Percentiles rank a stretch among this genome's conserved stretches.
Conservation (phyloP, 805 yeast species). For the Starmerella davenportii region DNA sequence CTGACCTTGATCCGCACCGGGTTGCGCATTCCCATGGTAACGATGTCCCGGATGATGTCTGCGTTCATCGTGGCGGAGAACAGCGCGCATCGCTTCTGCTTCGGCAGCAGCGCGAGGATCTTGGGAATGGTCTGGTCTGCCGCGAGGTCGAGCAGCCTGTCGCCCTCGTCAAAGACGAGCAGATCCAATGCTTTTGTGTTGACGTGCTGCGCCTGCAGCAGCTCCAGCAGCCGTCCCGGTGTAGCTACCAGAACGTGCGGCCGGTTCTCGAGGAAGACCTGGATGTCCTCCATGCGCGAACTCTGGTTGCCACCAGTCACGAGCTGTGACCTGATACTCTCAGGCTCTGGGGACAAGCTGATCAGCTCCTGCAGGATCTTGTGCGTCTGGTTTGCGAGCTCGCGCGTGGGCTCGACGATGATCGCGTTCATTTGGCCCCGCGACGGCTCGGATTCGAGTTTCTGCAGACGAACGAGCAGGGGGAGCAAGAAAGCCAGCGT, state of each 20-base stretch:
- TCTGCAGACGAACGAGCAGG: constrained; percentile 24
- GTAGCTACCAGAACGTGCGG: constrained; percentile 80
- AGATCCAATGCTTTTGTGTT: constrained; percentile 49
- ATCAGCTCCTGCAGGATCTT: constrained; percentile 45
- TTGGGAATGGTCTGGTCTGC: constrained; percentile 50
- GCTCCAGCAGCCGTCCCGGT: constrained; percentile 75
- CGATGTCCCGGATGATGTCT: constrained; percentile 60
- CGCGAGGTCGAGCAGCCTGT: constrained; percentile 61
- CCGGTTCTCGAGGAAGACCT: constrained; percentile 31
- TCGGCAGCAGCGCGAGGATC: constrained; percentile 56
- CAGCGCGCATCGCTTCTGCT: constrained; percentile 82
- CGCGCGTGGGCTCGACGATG: constrained; percentile 53
- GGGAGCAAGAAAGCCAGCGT: constrained; percentile 84
- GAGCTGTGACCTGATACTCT: constrained; percentile 21
- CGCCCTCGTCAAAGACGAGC: constrained; percentile 83
- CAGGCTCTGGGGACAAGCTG: constrained; percentile 25
- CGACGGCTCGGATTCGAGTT: constrained; percentile 19
- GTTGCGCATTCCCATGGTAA: constrained; percentile 78
- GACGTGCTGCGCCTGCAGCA: constrained; percentile 39
- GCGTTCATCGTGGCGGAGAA: constrained; percentile 77
- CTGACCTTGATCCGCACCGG: constrained; percentile 78
- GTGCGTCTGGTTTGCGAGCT: constrained; percentile 37
- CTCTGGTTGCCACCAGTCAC: constrained; percentile 26
- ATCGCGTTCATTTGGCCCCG: constrained; percentile 55
- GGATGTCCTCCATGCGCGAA: constrained; percentile 45